Evolutionary conservation across 2,329 filamentous ascomycete genomes (phyloP).

Genomic region (Allantophomopsis cytisporea): DNA sequence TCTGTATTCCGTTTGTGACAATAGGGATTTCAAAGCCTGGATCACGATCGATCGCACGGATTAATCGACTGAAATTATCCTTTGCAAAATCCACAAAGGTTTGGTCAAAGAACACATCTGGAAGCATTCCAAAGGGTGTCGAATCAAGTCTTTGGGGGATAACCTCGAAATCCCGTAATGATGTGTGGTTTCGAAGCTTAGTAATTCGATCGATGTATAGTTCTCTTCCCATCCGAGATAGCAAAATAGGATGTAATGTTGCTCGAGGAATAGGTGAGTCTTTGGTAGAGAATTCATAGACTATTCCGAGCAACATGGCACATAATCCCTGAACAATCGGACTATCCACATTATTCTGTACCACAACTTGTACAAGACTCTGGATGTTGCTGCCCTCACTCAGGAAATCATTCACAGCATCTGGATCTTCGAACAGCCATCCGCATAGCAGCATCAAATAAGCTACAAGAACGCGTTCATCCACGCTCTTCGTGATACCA

Average conservation of each 20-base stretch:
- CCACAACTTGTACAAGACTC: conserved; percentile 61
- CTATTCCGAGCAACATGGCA: conserved; percentile 70
- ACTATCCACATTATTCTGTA: conserved; percentile 42
- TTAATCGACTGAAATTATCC: conserved; percentile 80
- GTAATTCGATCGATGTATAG: conserved; percentile 74
- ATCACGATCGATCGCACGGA: conserved; percentile 79
- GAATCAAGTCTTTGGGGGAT: conserved; percentile 53
- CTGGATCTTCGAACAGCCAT: conserved; percentile 86
- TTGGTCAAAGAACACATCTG: conserved; percentile 75
- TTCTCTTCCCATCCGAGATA: conserved; percentile 67
- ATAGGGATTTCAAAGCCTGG: conserved; percentile 78
- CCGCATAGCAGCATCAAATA: conserved; percentile 81
- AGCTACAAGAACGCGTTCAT: conserved; percentile 67
- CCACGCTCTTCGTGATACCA: conserved; percentile 61
- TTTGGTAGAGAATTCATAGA: conserved; percentile 96
- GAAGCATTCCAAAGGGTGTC: conserved; percentile 39
- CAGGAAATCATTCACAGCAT: conserved; percentile 85
- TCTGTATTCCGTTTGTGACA: conserved; percentile 65
- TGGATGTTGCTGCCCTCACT: conserved; percentile 89
- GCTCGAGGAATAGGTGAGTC: conserved; percentile 81
- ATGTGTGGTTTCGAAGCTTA: conserved; percentile 61
- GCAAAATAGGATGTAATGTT: conserved; percentile 67
- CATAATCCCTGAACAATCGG: conserved; percentile 69
- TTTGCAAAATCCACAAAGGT: conserved; percentile 90
- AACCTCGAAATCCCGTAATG: conserved; percentile 84